Conservation (phyloP, 2,329 filamentous ascomycete genomes). For the Ceratocystis albifundus region DNA sequence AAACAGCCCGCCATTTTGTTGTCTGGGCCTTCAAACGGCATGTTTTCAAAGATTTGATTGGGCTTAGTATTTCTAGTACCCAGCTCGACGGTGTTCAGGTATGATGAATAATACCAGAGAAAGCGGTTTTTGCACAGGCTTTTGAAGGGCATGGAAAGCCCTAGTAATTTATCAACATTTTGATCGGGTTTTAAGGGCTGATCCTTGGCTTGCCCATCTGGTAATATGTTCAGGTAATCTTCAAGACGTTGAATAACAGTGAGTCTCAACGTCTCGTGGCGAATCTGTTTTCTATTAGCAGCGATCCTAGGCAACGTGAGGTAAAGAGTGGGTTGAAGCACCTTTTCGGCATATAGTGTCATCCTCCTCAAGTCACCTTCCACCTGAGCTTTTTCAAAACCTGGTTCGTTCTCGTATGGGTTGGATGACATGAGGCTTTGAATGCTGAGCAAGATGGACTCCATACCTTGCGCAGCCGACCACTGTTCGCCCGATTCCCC, state of each 20-base stretch:
- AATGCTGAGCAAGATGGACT: slow-evolving; percentile 88
- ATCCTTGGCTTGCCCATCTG: slow-evolving; percentile 35
- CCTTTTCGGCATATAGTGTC: slow-evolving; percentile 67
- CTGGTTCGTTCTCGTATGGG: slow-evolving; percentile 92
- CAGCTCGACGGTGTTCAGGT: slow-evolving; percentile 57
- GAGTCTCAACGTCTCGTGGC: slow-evolving; percentile 78
- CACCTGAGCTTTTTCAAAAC: slow-evolving; percentile 66
- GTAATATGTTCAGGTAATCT: slow-evolving; percentile 56
- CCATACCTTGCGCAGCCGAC: slow-evolving; percentile 90
- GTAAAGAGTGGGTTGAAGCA: slow-evolving; percentile 28
- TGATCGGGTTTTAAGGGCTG: slow-evolving; percentile 31
- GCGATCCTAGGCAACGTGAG: too few species aligned
- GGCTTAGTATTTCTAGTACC: slow-evolving; percentile 53
- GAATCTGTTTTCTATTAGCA: slow-evolving; percentile 48
- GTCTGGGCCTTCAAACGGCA: slow-evolving; percentile 70
- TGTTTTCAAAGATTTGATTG: slow-evolving; percentile 55
- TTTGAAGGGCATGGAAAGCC: slow-evolving; percentile 72
- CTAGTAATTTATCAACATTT: slow-evolving; percentile 42
- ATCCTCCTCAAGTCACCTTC: slow-evolving; percentile 61
- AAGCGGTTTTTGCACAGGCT: slow-evolving; percentile 87
- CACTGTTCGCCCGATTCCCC: slow-evolving; percentile 86
- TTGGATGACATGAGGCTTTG: slow-evolving; percentile 91
- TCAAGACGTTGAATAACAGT: slow-evolving; percentile 80
- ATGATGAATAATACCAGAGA: slow-evolving; percentile 90
- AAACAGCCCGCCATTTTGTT: slow-evolving; percentile 84